These are phyloP conservation scores for Fusarium secorum DNA, from an alignment of 2,329 filamentous ascomycete genomes.

Conservation along the genomic window DNA sequence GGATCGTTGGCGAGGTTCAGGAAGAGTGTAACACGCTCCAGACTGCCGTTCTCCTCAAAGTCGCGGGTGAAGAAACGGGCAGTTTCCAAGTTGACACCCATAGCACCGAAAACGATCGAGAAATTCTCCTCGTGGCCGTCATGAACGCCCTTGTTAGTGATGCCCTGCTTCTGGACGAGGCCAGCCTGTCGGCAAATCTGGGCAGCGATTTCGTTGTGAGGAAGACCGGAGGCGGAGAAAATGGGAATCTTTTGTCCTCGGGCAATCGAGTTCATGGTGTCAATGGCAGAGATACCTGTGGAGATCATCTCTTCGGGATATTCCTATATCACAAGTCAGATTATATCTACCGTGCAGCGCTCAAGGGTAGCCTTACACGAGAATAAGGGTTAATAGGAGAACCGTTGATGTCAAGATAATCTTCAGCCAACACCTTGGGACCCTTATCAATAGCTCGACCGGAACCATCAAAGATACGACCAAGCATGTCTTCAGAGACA, in stretches of 20 bases:
- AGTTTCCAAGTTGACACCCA: conserved; percentile 99
- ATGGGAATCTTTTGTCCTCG: conserved; percentile 99
- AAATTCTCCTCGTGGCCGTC: conserved; percentile 99
- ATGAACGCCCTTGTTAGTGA: conserved; percentile 91
- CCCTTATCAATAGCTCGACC: conserved; percentile 99
- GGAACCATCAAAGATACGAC: conserved; percentile 97
- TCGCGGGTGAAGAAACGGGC: conserved; percentile 98
- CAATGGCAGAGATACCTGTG: conserved; percentile 98
- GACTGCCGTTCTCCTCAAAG: conserved; percentile 98
- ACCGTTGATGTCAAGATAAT: conserved; percentile 99
- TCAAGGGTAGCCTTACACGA: conserved; percentile 66
- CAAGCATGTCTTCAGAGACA: conserved; percentile 99
- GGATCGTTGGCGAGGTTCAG: conserved; percentile 99
- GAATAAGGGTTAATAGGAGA: conserved; percentile 98
- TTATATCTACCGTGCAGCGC: background rate
- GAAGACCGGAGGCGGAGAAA: conserved; percentile 97
- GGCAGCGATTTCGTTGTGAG: conserved; percentile 98
- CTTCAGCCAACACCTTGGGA: conserved; percentile 95
- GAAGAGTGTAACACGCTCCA: conserved; percentile 97
- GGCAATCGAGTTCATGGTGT: conserved; percentile 97
- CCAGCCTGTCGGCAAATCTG: conserved; percentile 98
- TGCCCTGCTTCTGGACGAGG: conserved; percentile 79
- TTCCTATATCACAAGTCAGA: conserved; percentile 63
- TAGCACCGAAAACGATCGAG: conserved; percentile 98
- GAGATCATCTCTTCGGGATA: conserved; percentile 99